Percentiles rank a stretch among this genome's conserved stretches.
phyloP scores from a whole-genome alignment of 2,329 filamentous ascomycete species.

The Cadophora luteo-olivacea region DNA sequence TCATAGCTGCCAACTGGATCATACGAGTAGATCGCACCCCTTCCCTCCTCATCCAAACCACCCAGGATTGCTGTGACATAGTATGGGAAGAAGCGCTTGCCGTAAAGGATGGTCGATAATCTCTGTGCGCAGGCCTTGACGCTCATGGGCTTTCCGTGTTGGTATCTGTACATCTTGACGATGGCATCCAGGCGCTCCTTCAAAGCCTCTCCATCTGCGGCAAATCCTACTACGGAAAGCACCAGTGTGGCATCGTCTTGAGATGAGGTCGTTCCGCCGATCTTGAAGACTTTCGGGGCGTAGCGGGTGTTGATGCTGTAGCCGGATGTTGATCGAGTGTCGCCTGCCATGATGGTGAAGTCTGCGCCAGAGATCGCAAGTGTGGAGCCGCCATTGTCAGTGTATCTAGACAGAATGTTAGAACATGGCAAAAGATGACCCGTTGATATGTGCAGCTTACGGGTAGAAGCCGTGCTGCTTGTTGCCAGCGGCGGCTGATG shows the following conservation, averaged over 20 bases:
- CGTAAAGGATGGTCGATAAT: constrained; percentile 92
- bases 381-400: constrained; percentile 96
- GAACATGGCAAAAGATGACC: neutral
- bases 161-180: constrained; percentile 99
- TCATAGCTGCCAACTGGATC: constrained; percentile 98
- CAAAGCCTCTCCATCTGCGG: constrained; percentile 90
- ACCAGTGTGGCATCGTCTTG: constrained; percentile 87
- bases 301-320: constrained; percentile 99
- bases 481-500: constrained; percentile 58
- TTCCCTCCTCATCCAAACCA: constrained; percentile 92
- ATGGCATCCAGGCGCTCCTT: constrained; percentile 93
- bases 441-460: constrained; percentile 57
- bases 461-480: constrained; percentile 89
- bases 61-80: constrained; percentile 95
- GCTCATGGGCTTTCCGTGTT: constrained; percentile 95
- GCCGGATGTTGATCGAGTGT: constrained; percentile 93
- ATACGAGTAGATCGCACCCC: constrained; percentile 94
- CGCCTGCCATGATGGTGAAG: constrained; percentile 96
- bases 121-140: constrained; percentile 95
- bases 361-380: constrained; percentile 92
- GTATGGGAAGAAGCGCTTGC: constrained; percentile 99
- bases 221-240: constrained; percentile 93
- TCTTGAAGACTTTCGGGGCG: constrained; percentile 95
- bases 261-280: constrained; percentile 87
- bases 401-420: constrained; percentile 69